A percentile compares a stretch with the other conserved stretches of the same genome.
Evolutionary conservation across 176 grass and related monocot genomes (phyloP).

Genomic region (barley (Hordeum vulgare)): MorexV3_pseudomolecules_assembly NC_058520.1:292332146-292332645

Average conservation of each 20-base stretch:
- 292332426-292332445: background rate
- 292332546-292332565: conserved; percentile 69
- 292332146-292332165: too few relatives aligned
- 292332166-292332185: too few relatives aligned
- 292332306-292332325: background rate
- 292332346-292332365: background rate
- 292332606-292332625: conserved; percentile 81
- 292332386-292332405: background rate
- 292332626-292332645: conserved; percentile 85
- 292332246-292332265: too few relatives aligned
- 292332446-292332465: background rate
- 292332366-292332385: background rate
- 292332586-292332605: conserved; percentile 93
- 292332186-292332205: too few relatives aligned
- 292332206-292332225: too few relatives aligned
- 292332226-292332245: too few relatives aligned
- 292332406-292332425: background rate
- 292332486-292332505: background rate
- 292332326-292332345: background rate
- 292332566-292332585: conserved; percentile 83
- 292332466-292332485: background rate
- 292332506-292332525: conserved; percentile 48
- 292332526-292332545: conserved; percentile 67
- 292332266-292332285: too few relatives aligned
- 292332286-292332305: too few relatives aligned